Conservation (phyloP, 169 alveolate genomes). For the Besnoitia besnoiti region DNA sequence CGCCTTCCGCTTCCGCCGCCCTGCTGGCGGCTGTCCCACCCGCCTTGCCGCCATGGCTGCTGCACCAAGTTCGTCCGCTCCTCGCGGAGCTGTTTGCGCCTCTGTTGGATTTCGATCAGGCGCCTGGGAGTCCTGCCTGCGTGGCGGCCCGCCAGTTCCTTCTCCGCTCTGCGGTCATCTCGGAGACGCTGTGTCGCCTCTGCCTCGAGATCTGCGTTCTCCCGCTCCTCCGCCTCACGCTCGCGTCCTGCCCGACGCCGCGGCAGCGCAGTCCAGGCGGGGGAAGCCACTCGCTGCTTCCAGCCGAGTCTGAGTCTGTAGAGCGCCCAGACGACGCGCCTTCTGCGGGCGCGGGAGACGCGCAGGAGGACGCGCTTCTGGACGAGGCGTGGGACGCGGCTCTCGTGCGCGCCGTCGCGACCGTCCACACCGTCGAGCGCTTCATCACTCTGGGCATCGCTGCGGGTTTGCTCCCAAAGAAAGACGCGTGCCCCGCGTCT, state of each 20-base stretch:
- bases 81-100: slow-evolving; percentile 22
- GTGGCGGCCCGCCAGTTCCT: slow-evolving; percentile 9
- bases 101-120: not conserved
- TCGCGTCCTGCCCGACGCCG: not conserved
- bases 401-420: not conserved
- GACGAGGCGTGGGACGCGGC: not conserved
- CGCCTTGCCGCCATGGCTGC: not conserved
- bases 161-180: not conserved
- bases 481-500: not conserved
- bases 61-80: not conserved
- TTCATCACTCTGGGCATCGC: slow-evolving; percentile 1
- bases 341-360: too few relatives aligned
- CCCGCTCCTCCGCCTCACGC: not conserved
- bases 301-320: too few relatives aligned
- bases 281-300: too few relatives aligned
- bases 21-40: not conserved
- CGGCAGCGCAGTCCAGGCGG: not conserved
- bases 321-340: too few relatives aligned
- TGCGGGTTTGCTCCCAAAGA: not conserved
- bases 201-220: not conserved
- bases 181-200: not conserved
- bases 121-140: not conserved
- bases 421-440: not conserved
- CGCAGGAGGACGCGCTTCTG: not conserved
- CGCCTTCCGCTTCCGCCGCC: not conserved